Evolutionary conservation across 1,284 basidiomycete species (phyloP), one percentile per base, ranked within the genome.

Genomic region (Ustilago hordei): DNA sequence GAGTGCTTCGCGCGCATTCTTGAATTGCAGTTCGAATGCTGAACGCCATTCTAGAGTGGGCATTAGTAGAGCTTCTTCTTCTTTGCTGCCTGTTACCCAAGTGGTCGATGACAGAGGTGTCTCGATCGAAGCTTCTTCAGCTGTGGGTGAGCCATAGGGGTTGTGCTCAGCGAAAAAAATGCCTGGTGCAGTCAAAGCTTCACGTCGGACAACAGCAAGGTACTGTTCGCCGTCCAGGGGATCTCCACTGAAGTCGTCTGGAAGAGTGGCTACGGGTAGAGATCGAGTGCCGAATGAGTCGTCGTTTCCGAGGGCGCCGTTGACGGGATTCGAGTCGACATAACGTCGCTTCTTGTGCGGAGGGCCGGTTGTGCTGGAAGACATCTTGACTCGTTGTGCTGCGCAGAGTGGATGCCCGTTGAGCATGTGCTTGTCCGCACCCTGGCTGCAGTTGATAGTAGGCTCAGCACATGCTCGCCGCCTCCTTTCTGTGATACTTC

Each of bases 191-290:
- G 67, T 55, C 0, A 66, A 66, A 28, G 78, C 78, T 60, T 80
- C 73, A 3, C 69, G 62, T 65, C 83, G 65, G 19, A 85, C 84
- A 38, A 83, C 65, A 8, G 84, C 84, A 0, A 85, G 69, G 48
- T 85, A 85, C 57, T 82, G 70, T 48, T 74, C 75, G 4, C 84
- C 84, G 39, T 83, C 81, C 2, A 66, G 4, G 6, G 84, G 82
- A 2, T 81, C 62, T 4, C 82, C 84, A 35, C 72, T 78, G 39
- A 82, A 84, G 47, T 79, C 76, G 3, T 35, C 47, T 4, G 82
- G 79, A 3, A 85, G 60, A 7, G 23, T 55, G 1, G 69, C 82
- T 2, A 85, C 84, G 1, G 84, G 84, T 7, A 85, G 68, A 0
- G 77, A 74, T 47, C 81, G 81, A 15, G 73, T 63, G 35, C 81